A percentile compares a stretch with the other conserved stretches of the same genome.
phyloP scores from a whole-genome alignment of 1,139 yeast species.

The Geotrichum citri-aurantii region DNA sequence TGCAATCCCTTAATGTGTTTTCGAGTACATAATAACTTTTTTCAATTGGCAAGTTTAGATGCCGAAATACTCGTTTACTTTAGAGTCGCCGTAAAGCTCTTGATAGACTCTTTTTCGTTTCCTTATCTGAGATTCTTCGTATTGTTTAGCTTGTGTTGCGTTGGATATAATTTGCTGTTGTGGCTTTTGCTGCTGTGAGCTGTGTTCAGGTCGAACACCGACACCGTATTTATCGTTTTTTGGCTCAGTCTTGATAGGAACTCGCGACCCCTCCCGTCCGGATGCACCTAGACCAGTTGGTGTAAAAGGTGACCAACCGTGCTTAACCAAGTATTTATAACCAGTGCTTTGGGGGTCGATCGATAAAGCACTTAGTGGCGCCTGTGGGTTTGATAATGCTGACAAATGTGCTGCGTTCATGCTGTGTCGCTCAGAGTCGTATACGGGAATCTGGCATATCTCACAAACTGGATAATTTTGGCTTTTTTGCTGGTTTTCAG shows the following conservation, averaged over 20 bases:
- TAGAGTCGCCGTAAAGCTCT: constrained; percentile 18
- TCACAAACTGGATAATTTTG: constrained; percentile 13
- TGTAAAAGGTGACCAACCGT: constrained; percentile 27
- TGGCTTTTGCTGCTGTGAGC: neutral
- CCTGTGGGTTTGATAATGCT: constrained; percentile 15
- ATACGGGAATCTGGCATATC: constrained; percentile 17
- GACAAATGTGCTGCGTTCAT: constrained; percentile 20
- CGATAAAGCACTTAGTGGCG: constrained; percentile 18
- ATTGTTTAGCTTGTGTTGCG: constrained; percentile 16
- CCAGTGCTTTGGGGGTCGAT: constrained; percentile 20
- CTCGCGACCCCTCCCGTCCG: constrained; percentile 26
- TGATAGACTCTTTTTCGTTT: constrained; percentile 19
- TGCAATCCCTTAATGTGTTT: too few species aligned
- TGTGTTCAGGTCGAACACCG: constrained; percentile 16
- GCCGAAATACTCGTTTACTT: constrained; percentile 9
- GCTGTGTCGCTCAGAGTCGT: constrained; percentile 18
- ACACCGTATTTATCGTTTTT: constrained; percentile 23
- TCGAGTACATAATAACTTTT: too few species aligned
- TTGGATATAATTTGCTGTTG: constrained; percentile 2
- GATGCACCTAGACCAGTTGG: constrained; percentile 25
- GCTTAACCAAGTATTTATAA: constrained; percentile 22
- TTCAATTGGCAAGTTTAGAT: too few species aligned
- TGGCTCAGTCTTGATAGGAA: constrained; percentile 21
- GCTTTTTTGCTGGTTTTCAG: neutral
- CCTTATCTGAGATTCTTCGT: constrained; percentile 15